phyloP scores from a whole-genome alignment of 768 basidiomycete genomes.

The Thelephora ganbajun region DNA sequence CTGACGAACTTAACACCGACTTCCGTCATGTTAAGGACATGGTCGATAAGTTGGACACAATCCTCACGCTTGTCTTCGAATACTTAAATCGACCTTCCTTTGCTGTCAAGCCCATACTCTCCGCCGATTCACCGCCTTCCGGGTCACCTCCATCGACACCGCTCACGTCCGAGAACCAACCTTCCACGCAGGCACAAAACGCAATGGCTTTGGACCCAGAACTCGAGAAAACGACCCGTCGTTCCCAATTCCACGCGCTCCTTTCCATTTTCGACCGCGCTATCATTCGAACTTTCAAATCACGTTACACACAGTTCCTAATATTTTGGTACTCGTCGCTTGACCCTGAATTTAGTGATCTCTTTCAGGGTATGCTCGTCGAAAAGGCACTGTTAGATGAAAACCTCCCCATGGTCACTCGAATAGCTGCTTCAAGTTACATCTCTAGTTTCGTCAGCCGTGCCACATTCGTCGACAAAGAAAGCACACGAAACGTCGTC shows the following conservation, averaged over 20 bases:
- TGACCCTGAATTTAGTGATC: slow-evolving; percentile 76
- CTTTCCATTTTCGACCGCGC: slow-evolving; percentile 89
- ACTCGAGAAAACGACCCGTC: slow-evolving; percentile 26
- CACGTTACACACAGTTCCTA: slow-evolving; percentile 94
- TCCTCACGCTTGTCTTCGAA: slow-evolving; percentile 73
- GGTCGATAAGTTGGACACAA: slow-evolving; percentile 85
- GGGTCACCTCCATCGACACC: slow-evolving; percentile 10
- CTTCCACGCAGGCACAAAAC: slow-evolving; percentile 12
- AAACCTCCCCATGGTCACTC: slow-evolving; percentile 53
- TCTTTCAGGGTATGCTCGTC: slow-evolving; percentile 91
- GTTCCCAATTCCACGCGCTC: slow-evolving; percentile 70
- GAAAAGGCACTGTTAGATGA: slow-evolving; percentile 64
- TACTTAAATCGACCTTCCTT: slow-evolving; percentile 50
- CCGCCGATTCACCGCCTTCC: slow-evolving; percentile 17
- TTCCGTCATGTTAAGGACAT: slow-evolving; percentile 67
- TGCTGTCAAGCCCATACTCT: slow-evolving; percentile 10
- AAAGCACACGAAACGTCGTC: slow-evolving; percentile 59
- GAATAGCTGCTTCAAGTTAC: slow-evolving; percentile 88
- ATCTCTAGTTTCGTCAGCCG: slow-evolving; percentile 87
- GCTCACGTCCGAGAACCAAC: background rate
- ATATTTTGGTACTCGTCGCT: slow-evolving; percentile 93
- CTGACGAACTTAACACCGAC: slow-evolving; percentile 35
- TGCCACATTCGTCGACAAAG: slow-evolving; percentile 71
- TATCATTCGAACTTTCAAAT: slow-evolving; percentile 92
- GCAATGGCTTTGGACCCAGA: slow-evolving; percentile 14